Evolutionary conservation across 129 eudicot genomes (phyloP).

Genomic region (Heracleum sosnowskyi): DNA sequence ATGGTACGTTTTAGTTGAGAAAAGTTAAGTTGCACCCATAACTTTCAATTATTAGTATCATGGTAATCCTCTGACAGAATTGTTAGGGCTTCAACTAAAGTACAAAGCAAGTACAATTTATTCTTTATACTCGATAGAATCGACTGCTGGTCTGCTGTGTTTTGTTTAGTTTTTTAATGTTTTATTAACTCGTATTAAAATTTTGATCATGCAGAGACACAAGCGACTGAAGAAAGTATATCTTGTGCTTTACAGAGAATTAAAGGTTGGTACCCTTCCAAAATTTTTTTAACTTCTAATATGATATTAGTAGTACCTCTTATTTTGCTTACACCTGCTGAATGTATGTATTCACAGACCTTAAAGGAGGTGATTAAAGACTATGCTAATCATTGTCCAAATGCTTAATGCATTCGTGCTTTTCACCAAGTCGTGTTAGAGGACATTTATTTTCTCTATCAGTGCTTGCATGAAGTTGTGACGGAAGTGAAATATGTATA

Average conservation of each 20-base stretch:
- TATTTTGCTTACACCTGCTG: neutral
- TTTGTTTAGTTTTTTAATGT: neutral
- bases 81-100: neutral
- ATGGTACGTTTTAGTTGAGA: neutral
- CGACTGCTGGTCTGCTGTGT: neutral
- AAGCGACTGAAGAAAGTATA: constrained; percentile 70
- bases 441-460: neutral
- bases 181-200: neutral
- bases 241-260: constrained; percentile 82
- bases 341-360: constrained; percentile 34
- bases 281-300: neutral
- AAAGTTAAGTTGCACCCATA: neutral
- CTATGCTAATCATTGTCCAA: constrained; percentile 33
- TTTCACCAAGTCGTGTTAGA: constrained; percentile 1
- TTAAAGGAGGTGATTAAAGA: constrained; percentile 75
- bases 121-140: neutral
- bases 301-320: neutral
- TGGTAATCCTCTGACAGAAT: neutral
- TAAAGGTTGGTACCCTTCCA: constrained; percentile 59
- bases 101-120: neutral
- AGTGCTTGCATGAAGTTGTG: neutral
- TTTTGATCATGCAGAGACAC: constrained; percentile 51
- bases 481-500: neutral
- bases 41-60: neutral
- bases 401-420: constrained; percentile 25